Evolutionary conservation across 1,284 basidiomycete species (phyloP).

Genomic region (Tremellales sp.): DNA sequence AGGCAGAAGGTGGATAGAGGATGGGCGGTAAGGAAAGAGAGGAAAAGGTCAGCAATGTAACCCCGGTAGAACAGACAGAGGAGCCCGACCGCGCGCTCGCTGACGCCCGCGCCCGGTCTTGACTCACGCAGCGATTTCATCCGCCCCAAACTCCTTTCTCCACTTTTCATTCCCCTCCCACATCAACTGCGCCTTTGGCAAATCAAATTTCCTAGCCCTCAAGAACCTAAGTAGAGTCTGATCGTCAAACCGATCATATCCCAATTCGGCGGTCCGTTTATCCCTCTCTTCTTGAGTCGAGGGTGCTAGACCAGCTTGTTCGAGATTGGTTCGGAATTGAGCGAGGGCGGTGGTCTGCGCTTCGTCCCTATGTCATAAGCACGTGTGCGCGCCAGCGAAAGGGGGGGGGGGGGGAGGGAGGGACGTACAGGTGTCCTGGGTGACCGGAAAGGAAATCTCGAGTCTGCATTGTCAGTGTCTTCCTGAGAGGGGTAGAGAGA

Average conservation of each 20-base stretch:
- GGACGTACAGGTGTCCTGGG: slow-evolving; percentile 66
- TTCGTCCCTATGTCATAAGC: slow-evolving; percentile 46
- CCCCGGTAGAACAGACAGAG: too few relatives aligned
- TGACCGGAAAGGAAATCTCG: slow-evolving; percentile 65
- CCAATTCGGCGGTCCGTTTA: slow-evolving; percentile 32
- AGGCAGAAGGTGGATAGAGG: too few relatives aligned
- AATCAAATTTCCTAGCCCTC: slow-evolving; percentile 88
- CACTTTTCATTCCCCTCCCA: slow-evolving; percentile 78
- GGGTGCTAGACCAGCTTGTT: slow-evolving; percentile 36
- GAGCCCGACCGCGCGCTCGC: too few relatives aligned
- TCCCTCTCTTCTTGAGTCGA: slow-evolving; percentile 25
- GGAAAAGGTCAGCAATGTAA: too few relatives aligned
- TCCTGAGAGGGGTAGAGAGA: background rate
- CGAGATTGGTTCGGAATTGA: slow-evolving; percentile 65
- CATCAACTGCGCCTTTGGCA: slow-evolving; percentile 79
- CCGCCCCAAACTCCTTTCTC: slow-evolving; percentile 83
- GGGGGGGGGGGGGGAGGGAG: background rate
- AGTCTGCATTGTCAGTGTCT: slow-evolving; percentile 1
- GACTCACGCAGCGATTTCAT: slow-evolving; percentile 75
- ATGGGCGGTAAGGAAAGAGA: too few relatives aligned
- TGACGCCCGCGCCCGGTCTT: too few relatives aligned
- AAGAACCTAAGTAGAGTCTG: slow-evolving; percentile 78
- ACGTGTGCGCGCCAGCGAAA: background rate
- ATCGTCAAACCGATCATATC: slow-evolving; percentile 72
- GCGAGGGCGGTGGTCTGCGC: slow-evolving; percentile 68